Conservation (phyloP, 768 basidiomycete species). For the Russula sp. region DNA sequence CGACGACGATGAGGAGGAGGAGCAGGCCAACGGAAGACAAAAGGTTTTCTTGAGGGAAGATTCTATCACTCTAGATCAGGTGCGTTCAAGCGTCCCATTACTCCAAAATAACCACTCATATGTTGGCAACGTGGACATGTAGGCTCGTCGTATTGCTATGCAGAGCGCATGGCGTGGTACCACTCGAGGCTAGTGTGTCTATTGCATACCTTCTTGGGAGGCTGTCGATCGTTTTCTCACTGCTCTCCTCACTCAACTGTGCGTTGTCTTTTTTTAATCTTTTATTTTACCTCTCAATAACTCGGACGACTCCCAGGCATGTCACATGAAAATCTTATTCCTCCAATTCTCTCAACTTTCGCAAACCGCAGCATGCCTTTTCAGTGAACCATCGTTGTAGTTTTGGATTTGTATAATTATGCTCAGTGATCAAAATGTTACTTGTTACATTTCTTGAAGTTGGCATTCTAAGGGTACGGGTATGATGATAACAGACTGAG, state of each 20-base stretch:
- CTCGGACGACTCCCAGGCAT: conserved; percentile 10
- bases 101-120: neutral
- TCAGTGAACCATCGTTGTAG: conserved; percentile 24
- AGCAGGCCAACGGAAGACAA: conserved; percentile 56
- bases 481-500: conserved; percentile 5
- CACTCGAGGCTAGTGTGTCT: conserved; percentile 45
- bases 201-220: conserved; percentile 19
- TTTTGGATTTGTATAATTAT: conserved; percentile 31
- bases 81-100: conserved; percentile 36
- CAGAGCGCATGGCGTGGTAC: conserved; percentile 85
- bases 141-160: conserved; percentile 84
- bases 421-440: conserved; percentile 15
- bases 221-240: conserved; percentile 20
- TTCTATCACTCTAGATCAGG: conserved; percentile 91
- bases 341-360: conserved; percentile 14
- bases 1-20: conserved; percentile 75
- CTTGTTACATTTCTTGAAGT: conserved; percentile 9
- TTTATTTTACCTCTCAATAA: neutral
- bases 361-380: conserved; percentile 21
- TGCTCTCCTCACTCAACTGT: conserved; percentile 18
- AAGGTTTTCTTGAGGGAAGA: conserved; percentile 76
- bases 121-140: neutral
- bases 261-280: neutral
- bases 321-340: conserved; percentile 21
- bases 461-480: conserved; percentile 1